A percentile compares a stretch with the other conserved stretches of the same genome.
These are phyloP conservation scores for Rhizoctonia solani DNA, from an alignment of 1,284 basidiomycete species.

Conservation along the genomic window DNA sequence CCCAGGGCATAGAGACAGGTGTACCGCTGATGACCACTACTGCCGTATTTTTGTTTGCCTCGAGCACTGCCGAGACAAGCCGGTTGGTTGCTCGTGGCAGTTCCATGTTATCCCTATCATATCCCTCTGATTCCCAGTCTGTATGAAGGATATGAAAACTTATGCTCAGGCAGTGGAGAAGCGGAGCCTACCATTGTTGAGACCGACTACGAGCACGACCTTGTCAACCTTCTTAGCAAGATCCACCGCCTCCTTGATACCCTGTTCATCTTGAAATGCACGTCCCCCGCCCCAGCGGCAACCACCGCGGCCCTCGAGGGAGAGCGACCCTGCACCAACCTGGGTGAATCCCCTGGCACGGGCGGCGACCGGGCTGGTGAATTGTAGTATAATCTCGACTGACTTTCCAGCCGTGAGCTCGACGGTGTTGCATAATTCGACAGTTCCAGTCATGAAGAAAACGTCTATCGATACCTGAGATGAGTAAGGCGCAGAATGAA, in stretches of 20 bases:
- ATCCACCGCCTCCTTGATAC: conserved; percentile 61
- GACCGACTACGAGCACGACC: conserved; percentile 64
- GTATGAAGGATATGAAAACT: neutral
- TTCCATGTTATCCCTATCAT: conserved; percentile 61
- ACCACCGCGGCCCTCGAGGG: conserved; percentile 49
- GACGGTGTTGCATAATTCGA: conserved; percentile 38
- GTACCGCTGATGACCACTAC: conserved; percentile 55
- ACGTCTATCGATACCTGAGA: conserved; percentile 40
- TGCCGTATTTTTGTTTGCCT: conserved; percentile 49
- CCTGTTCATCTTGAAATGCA: conserved; percentile 56
- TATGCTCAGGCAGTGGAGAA: neutral
- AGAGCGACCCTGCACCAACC: conserved; percentile 28
- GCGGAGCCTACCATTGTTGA: conserved; percentile 53
- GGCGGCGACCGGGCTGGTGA: conserved; percentile 45
- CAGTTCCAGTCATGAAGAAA: conserved; percentile 42
- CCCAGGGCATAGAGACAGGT: conserved; percentile 58
- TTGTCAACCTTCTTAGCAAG: conserved; percentile 62
- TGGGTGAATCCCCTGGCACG: conserved; percentile 42
- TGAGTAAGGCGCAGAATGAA: neutral
- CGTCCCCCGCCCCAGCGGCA: conserved; percentile 52
- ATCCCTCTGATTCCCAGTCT: conserved; percentile 73
- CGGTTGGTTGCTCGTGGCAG: conserved; percentile 55
- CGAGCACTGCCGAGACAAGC: conserved; percentile 42
- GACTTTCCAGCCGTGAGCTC: conserved; percentile 47
- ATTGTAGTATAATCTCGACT: conserved; percentile 51